Evolutionary conservation across 1,284 basidiomycete species (phyloP), one percentile per base, ranked within the genome.

Genomic region (Moesziomyces antarcticus): DNA sequence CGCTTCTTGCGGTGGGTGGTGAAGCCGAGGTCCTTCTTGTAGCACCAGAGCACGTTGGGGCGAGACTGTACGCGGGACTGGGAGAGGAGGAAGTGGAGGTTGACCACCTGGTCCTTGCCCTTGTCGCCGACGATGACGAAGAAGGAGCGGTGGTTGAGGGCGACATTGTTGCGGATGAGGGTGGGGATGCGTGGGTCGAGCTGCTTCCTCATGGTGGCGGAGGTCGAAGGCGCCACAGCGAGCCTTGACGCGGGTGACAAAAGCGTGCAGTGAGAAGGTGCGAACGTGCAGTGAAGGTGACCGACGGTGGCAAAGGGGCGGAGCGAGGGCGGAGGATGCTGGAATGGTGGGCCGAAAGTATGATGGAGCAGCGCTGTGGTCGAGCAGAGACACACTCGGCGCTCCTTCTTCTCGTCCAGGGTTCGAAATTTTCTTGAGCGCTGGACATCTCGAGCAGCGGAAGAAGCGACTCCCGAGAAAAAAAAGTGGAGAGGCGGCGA

Each of bases 121-220:
- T 91, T 93, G 87, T 99, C 96, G 40, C 97, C 97, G 22, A 99
- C 94, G 51, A 99, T 88, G 42, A 98, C 93, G 84, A 99, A 93
- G 88, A 99, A 98, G 7, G 93, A 95, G 41, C 97, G 88, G 79
- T 97, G 92, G 76, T 95, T 94, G 55, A 73, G 68, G 22, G 80
- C 67, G 50, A 97, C 94, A 89, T 93, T 93, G 86, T 95, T 96
- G 79, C 90, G 91, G 84, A 97, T 95, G 65, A 97, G 89, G 57
- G 91, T 92, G 14, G 93, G 93, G 79, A 98, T 95, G 56, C 95
- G 91, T 53, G 92, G 91, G 85, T 98, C 95, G 45, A 83, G 57
- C 64, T 83, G 81, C 59, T 82, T 82, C 49, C 82, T 66, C 81
- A 83, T 82, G 40, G 51, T 57, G 60, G 52, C 60, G 55, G 22